Percentiles rank a stretch among this genome's conserved stretches.
phyloP scores from a whole-genome alignment of 2,329 filamentous ascomycete species.

The Verticillium dahliae region DNA sequence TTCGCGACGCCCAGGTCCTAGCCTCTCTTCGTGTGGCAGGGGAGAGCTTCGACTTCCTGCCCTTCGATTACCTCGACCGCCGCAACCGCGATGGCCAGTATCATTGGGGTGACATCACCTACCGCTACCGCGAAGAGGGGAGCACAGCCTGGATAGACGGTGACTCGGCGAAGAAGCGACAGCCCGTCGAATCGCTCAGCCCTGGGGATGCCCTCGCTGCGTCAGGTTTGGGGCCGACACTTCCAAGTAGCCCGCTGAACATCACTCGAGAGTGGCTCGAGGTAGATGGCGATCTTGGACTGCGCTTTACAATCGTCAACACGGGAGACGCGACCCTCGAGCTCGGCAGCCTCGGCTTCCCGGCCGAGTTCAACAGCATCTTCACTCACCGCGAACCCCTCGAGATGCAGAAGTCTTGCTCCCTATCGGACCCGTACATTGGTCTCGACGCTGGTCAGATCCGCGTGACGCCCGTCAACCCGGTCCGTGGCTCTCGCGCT shows the following conservation, averaged over 20 bases:
- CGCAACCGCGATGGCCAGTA: constrained; percentile 47
- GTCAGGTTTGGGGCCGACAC: constrained; percentile 32
- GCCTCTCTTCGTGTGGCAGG: constrained; percentile 35
- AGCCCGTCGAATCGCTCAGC: constrained; percentile 21
- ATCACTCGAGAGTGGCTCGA: constrained; percentile 47
- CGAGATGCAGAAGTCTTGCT: constrained; percentile 44
- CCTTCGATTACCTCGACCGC: constrained; percentile 39
- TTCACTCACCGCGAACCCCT: constrained; percentile 43
- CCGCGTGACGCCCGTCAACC: constrained; percentile 40
- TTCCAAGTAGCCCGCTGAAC: constrained; percentile 31
- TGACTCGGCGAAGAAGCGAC: constrained; percentile 36
- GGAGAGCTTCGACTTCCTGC: constrained; percentile 46
- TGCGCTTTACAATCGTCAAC: constrained; percentile 46
- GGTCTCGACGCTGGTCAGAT: constrained; percentile 52
- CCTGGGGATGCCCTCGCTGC: constrained; percentile 24
- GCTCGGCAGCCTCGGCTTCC: constrained; percentile 51
- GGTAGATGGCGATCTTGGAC: constrained; percentile 38
- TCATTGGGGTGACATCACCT: constrained; percentile 52
- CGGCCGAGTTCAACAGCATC: constrained; percentile 56
- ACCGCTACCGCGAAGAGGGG: constrained; percentile 40
- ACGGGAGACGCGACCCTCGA: constrained; percentile 32
- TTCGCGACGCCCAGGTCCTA: constrained; percentile 38
- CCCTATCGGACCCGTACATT: constrained; percentile 51
- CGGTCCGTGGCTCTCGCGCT: constrained; percentile 35
- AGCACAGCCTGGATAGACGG: constrained; percentile 34